phyloP scores from a whole-genome alignment of 176 grass and related monocot genomes.

The Cymbopogon citratus region DNA sequence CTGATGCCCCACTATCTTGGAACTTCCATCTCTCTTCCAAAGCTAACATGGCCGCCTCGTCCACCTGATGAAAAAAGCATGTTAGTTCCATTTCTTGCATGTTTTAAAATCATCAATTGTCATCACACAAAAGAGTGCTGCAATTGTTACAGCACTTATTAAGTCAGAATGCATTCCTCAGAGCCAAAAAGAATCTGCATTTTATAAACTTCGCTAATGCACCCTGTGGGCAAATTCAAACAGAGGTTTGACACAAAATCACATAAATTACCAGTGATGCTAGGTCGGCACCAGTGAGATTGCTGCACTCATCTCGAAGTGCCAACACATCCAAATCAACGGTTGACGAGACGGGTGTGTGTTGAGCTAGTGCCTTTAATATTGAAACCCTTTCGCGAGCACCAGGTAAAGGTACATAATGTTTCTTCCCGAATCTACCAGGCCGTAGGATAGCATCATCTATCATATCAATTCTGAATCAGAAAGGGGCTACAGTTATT shows the following conservation, averaged over 20 bases:
- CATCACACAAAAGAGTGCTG: no score
- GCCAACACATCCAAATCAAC: constrained; percentile 57
- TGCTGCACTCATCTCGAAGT: constrained; percentile 39
- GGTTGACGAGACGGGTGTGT: constrained; percentile 44
- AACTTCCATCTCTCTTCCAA: no score
- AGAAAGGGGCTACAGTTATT: neutral
- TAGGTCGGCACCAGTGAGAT: constrained; percentile 64
- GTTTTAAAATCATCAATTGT: no score
- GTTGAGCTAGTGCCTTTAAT: constrained; percentile 58
- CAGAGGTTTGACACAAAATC: neutral
- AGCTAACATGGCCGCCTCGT: no score
- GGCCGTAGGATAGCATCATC: constrained; percentile 70
- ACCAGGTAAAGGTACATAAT: constrained; percentile 31
- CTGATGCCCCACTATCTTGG: no score
- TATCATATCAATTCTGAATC: constrained; percentile 66
- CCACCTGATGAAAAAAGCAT: no score
- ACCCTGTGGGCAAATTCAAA: neutral
- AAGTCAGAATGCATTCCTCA: no score
- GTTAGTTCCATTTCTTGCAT: no score
- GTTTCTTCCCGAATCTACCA: constrained; percentile 60
- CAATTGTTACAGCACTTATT: no score
- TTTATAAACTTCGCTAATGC: neutral
- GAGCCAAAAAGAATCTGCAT: neutral
- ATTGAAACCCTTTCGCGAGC: constrained; percentile 55
- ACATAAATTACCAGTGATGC: constrained; percentile 53